Percentiles rank a stretch among this genome's conserved stretches.
phyloP scores from a whole-genome alignment of 2,329 filamentous ascomycete genomes.

The Aspergillus fructus region DNA sequence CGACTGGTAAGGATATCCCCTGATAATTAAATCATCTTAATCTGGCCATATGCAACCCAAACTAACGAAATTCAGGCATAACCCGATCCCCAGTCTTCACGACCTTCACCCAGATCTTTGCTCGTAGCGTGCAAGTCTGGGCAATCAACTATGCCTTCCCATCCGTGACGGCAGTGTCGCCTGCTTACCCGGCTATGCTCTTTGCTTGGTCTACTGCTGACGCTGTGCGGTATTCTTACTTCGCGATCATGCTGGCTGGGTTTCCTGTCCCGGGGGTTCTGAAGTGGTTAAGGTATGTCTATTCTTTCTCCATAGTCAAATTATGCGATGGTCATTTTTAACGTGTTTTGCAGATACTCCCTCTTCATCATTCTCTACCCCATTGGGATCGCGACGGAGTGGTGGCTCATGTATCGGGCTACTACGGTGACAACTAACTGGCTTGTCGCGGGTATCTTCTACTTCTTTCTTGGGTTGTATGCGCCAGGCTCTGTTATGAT shows the following conservation, averaged over 20 bases:
- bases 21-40: background rate
- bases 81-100: constrained; percentile 29
- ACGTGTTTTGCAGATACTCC: constrained; percentile 23
- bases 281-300: constrained; percentile 26
- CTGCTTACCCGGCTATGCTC: constrained; percentile 25
- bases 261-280: constrained; percentile 13
- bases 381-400: constrained; percentile 29
- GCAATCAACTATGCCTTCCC: constrained; percentile 29
- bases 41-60: background rate
- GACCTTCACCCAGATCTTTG: constrained; percentile 31
- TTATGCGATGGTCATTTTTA: background rate
- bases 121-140: constrained; percentile 33
- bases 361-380: constrained; percentile 30
- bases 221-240: constrained; percentile 27
- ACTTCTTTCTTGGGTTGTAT: constrained; percentile 29
- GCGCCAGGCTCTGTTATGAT: constrained; percentile 31
- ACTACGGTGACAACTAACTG: constrained; percentile 11
- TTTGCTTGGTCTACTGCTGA: constrained; percentile 30
- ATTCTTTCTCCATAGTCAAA: rapidly evolving
- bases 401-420: constrained; percentile 31
- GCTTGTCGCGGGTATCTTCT: constrained; percentile 19
- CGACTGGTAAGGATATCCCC: constrained; percentile 16
- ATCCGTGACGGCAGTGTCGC: constrained; percentile 15
- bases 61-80: constrained; percentile 20
- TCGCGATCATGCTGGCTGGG: constrained; percentile 22